Evolutionary conservation across 176 grass and related monocot genomes (phyloP), one percentile per base, ranked within the genome.

Genomic region (Bothriochloa decipiens): DNA sequence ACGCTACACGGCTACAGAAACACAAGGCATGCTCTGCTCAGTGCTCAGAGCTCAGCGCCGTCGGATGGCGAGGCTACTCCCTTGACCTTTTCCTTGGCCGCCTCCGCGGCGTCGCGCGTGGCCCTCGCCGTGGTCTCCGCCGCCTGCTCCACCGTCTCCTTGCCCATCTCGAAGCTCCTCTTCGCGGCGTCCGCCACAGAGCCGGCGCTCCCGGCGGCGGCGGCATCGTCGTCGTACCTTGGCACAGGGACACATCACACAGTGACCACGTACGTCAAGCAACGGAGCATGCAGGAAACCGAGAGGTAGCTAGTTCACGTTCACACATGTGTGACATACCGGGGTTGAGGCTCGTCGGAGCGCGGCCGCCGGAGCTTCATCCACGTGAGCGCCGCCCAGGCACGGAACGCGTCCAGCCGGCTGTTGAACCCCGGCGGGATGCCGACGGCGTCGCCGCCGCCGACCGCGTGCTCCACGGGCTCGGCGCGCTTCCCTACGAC

Each of bases 391-490:
- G 76, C 87, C 18, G 81, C 92, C 92, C 92, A 92, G 26, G 88
- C 1, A 10, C 74, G 85, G 42, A 97, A 45, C 16, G 87, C 73
- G 80, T 94, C 92, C 47, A 93, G 81, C 63, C 88, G 78, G 85
- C 47, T 91, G 86, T 74, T 85, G 74, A 94, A 83, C 42, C 88
- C 92, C 17, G 86, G 80, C 35, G 35, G 35, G 52, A 70, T 37
- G 58, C 83, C 92, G 25, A 67, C 49, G 58, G 80, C 90, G 25
- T 49, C 41, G 46, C 0, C 72, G 18, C 67, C 68, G 69, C 86
- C 94, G 27, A 97, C 86, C 77, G 95, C 95, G 60, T 91, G 82
- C 84, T 97, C 95, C 10, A 87, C 58, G 14, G 84, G 86, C 61
- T 83, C 80, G 27, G 86, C 42, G 11, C 9, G 61, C 52, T 82